Evolutionary conservation across 140 eudicot genomes (phyloP), one percentile per base, ranked within the genome.

Genomic region (Cichorium intybus): DNA sequence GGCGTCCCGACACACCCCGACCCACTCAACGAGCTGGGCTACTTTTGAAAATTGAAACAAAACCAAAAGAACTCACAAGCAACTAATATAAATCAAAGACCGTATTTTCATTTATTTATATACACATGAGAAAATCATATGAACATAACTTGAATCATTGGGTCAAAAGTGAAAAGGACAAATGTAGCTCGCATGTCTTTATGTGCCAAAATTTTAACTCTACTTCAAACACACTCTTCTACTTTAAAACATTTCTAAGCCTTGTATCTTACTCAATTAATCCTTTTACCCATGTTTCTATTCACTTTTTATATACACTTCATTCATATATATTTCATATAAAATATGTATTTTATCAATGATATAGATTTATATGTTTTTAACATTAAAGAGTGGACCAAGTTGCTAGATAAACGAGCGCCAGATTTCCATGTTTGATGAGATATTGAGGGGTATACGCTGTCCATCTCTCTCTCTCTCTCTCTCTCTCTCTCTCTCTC

Each of bases 141-240:
- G 2, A 43, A 4, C 18, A 43, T 15, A 14, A 4, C 20, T 43
- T 43, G 49, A 43, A 43, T 43, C 49, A 43, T 43, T 15, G 24
- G 51, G 53, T 72, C 66, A 64, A 64, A 73, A 73, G 72, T 21
- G 45, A 55, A 64, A 46, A 55, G 55, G 78, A 45, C 67, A 73
- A 64, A 65, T 22, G 52, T 62, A 41, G n/a, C 22, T 55, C 14
- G 29, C 7, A 18, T 35, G 59, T 33, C 18, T 9, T 7, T 20
- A 58, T 34, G 10, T 35, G 27, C 6, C 16, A 23, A 22, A 39
- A 5, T 20, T 12, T n/a, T 28, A 46, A 27, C 23, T 45, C 56
- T 18, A 29, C 66, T 64, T 55, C 61, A 55, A 22, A 56, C 33
- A 45, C 47, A 64, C 78, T 33, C 67, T 46, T 73, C 60, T 24